phyloP scores from a whole-genome alignment of 1,284 basidiomycete genomes.

The Pseudozyma pruni region DNA sequence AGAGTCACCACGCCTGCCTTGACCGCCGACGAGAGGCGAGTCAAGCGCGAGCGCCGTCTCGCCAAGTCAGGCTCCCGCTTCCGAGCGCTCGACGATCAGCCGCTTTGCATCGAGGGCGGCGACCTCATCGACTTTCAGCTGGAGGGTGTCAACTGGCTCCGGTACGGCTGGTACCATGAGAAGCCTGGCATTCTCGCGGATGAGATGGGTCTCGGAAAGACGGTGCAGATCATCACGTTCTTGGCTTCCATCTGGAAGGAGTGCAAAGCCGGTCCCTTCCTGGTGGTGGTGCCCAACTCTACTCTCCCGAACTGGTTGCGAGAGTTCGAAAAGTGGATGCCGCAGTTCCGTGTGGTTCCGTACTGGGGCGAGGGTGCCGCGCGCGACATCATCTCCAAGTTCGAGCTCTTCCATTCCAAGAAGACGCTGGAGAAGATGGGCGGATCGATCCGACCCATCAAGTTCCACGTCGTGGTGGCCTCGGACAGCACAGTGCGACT shows the following conservation, averaged over 20 bases:
- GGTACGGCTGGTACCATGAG: slow-evolving; percentile 71
- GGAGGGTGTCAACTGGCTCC: slow-evolving; percentile 90
- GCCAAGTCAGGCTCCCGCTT: slow-evolving; percentile 45
- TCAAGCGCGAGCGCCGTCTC: slow-evolving; percentile 45
- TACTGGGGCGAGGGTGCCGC: slow-evolving; percentile 75
- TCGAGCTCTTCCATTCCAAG: slow-evolving; percentile 79
- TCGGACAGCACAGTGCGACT: slow-evolving; percentile 39
- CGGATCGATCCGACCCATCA: slow-evolving; percentile 56
- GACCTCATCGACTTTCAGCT: slow-evolving; percentile 72
- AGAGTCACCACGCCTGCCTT: slow-evolving; percentile 75
- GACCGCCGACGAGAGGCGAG: slow-evolving; percentile 47
- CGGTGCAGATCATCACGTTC: slow-evolving; percentile 88
- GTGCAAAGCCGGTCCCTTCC: slow-evolving; percentile 76
- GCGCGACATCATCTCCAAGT: slow-evolving; percentile 82
- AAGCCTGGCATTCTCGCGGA: slow-evolving; percentile 95
- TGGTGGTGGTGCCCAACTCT: slow-evolving; percentile 93
- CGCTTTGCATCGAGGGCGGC: slow-evolving; percentile 69
- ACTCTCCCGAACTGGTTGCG: slow-evolving; percentile 83
- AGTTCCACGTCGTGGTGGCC: slow-evolving; percentile 56
- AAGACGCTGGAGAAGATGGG: slow-evolving; percentile 40
- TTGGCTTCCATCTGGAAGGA: slow-evolving; percentile 76
- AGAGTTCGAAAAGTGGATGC: slow-evolving; percentile 92
- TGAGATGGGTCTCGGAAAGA: slow-evolving; percentile 93
- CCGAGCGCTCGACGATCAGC: slow-evolving; percentile 68
- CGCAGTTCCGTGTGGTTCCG: slow-evolving; percentile 77